Evolutionary conservation across 805 yeast species (phyloP), one percentile per base, ranked within the genome.

Genomic region (Candida insectorum): DNA sequence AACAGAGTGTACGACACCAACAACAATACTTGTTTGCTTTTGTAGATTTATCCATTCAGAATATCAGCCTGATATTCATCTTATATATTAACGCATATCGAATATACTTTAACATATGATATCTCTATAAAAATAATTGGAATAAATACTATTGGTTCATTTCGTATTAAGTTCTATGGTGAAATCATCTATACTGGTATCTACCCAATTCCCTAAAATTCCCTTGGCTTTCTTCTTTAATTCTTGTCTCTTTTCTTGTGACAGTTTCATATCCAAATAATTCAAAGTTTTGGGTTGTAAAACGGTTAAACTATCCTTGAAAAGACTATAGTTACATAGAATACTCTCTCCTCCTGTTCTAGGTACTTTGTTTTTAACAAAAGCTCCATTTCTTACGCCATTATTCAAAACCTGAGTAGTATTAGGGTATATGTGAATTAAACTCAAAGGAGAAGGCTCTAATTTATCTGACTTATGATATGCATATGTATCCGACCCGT

Each of bases 321-420:
- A 20, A 38, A 43, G 29, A 10, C 21, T 26, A 8, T 33, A 20
- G 17, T 64, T 60, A 36, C 73, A 65, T 4, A 71, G 28, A 6
- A 46, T 16, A 28, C 74, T 65, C 18, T 61, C 67, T 5, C 78
- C 77, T 11, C 68, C 62, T 12, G 47, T 50, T 24, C 67, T 54
- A 0, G 79, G 62, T 0, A 69, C 66, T 29, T 56, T 60, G 24
- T 57, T 68, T 43, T 75, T 78, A 1, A 66, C 40, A 34, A 52
- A 65, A 14, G 69, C 65, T 0, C 91, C 89, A 41, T 77, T 77
- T 39, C 69, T 75, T 4, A 80, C 74, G 0, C 86, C 87, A 43
- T 73, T 73, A 26, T 74, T 65, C 9, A 81, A 54, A 1, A 73
- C 64, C 38, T 75, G 71, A 1, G 48, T 32, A 9, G 42, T 35